These are phyloP conservation scores for Dacryopinax primogenitus DNA, from an alignment of 768 basidiomycete genomes.

Conservation along the genomic window DNA sequence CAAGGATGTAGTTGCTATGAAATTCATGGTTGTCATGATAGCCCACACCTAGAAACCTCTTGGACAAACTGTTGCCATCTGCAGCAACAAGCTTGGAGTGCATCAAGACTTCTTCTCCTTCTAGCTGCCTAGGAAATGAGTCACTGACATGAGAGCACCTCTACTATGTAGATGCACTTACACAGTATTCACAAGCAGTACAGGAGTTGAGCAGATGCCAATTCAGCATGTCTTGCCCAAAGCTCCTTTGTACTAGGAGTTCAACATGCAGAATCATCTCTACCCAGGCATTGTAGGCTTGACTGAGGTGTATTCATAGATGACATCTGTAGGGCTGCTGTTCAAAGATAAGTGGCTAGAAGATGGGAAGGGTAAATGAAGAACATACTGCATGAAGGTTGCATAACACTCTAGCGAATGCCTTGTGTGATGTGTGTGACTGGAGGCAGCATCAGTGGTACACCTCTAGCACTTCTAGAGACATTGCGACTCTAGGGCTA, in stretches of 20 bases:
- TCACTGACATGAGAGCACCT: not conserved
- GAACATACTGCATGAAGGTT: not conserved
- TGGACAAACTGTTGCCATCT: conserved; percentile 29
- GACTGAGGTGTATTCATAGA: not conserved
- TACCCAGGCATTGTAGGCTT: not conserved
- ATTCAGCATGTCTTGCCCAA: not conserved
- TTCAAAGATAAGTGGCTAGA: not conserved
- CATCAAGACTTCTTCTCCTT: conserved; percentile 24
- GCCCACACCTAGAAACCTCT: conserved; percentile 22
- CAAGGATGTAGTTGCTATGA: not conserved
- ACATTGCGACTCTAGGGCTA: not conserved
- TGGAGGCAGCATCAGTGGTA: not conserved
- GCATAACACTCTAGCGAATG: not conserved
- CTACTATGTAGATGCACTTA: not conserved
- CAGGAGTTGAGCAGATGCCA: not conserved
- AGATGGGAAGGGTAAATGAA: not conserved
- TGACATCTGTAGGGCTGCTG: not conserved
- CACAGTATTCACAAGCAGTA: not conserved
- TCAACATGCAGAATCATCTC: not conserved
- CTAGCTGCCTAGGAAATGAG: conserved; percentile 18
- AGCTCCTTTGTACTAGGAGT: not conserved
- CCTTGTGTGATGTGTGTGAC: not conserved
- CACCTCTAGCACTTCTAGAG: not conserved
- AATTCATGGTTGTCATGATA: not conserved
- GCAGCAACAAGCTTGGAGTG: conserved; percentile 22